Evolutionary conservation across 371 early-diverging fungal genomes (phyloP), one percentile per base, ranked within the genome.

Genomic region (Vairimorpha necatrix): DNA sequence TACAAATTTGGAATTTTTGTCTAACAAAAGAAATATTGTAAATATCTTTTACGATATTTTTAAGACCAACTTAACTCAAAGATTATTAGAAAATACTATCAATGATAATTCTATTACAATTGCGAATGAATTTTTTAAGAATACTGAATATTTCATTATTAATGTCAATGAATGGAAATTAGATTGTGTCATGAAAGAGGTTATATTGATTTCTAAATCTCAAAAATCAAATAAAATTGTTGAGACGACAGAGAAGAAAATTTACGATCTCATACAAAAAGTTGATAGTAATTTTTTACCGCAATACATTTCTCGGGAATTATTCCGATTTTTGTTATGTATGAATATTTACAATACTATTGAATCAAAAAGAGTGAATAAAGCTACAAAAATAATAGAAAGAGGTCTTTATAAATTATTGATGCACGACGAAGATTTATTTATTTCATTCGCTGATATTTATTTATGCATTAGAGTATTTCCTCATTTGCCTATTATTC

Each of bases 121-220:
- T 20, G 62, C 32, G 18, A 72, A 62, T 26, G 16, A n/a, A 0
- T 46, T 72, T 9, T 62, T 72, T 26, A 28, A 30, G 14, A 47
- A 61, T 13, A 72, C 62, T 0, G 72, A 72, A 33, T 58, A 32
- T 42, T 72, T 39, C 34, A 47, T 72, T 0, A 60, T 33, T 9
- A 72, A 72, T 47, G 18, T 36, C 1, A 16, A 42, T 32, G 72
- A 72, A 24, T 72, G 72, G 72, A 72, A 46, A 33, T 62, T 72
- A 24, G 72, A 72, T 32, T 32, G 60, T 72, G 72, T 62, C 0
- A 72, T 72, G 72, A 72, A 38, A 61, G 72, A 72, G 24, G 54
- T 72, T 9, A 72, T 72, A 33, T 48, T 30, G 13, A 30, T 72
- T 33, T 46, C 72, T 34, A 72, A 62, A 62, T 26, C 28, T 13